Evolutionary conservation across 1,284 basidiomycete genomes (phyloP).

Genomic region (Takashimella tepidaria): DNA sequence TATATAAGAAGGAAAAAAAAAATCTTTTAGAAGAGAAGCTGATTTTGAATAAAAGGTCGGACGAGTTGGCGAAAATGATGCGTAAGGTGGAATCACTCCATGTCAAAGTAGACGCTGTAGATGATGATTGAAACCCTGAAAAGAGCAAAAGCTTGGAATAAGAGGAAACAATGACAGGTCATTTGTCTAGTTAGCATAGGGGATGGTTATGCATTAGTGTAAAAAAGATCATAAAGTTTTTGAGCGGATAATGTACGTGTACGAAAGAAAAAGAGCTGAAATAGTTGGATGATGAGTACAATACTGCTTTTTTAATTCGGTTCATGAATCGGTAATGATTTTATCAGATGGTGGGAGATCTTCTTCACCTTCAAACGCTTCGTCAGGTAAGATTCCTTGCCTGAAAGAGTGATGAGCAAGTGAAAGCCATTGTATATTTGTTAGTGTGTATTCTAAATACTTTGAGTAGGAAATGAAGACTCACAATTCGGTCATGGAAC

Average conservation of each 20-base stretch:
- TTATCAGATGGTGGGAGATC: constrained; percentile 13
- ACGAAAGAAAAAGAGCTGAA: too few species aligned
- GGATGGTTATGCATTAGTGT: too few species aligned
- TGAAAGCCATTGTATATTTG: not conserved
- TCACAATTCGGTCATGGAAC: constrained; percentile 46
- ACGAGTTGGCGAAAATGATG: constrained; percentile 35
- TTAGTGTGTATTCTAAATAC: too few species aligned
- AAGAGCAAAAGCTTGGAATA: too few species aligned
- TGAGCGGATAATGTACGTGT: too few species aligned
- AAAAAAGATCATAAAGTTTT: too few species aligned
- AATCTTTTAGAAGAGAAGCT: not conserved
- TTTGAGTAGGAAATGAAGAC: constrained; percentile 7
- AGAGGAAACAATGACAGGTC: too few species aligned
- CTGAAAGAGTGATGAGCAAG: constrained; percentile 10
- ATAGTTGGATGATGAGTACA: too few species aligned
- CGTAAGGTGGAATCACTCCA: constrained; percentile 33
- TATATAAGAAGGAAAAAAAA: not conserved
- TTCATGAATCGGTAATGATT: too few species aligned
- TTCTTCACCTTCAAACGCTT: constrained; percentile 47
- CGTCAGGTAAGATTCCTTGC: constrained; percentile 46
- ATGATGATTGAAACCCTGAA: too few species aligned
- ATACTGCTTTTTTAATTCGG: too few species aligned
- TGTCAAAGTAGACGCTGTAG: constrained; percentile 23
- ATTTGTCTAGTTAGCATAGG: too few species aligned
- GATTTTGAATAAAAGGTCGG: constrained; percentile 10